phyloP scores from a whole-genome alignment of 768 basidiomycete genomes.

The Hypholoma fasciculare region DNA sequence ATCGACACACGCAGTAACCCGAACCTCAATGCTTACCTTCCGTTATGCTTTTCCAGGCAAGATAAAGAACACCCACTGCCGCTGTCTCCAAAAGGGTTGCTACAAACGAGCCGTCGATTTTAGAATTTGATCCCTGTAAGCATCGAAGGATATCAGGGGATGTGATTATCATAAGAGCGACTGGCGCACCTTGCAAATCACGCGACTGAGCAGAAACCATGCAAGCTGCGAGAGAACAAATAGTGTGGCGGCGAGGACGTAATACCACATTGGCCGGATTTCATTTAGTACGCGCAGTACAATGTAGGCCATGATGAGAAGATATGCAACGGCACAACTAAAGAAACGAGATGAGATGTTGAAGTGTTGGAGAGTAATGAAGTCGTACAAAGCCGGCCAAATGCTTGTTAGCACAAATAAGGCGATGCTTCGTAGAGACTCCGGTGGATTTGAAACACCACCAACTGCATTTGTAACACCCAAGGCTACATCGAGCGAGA shows the following conservation, averaged over 20 bases:
- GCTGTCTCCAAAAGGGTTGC: conserved; percentile 84
- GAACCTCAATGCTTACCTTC: conserved; percentile 57
- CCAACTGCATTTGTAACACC: conserved; percentile 63
- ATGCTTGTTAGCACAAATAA: conserved; percentile 68
- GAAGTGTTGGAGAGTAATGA: not conserved
- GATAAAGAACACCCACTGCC: conserved; percentile 63
- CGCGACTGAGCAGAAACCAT: conserved; percentile 77
- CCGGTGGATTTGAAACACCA: conserved; percentile 52
- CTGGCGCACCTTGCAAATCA: conserved; percentile 63
- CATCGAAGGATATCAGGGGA: not conserved
- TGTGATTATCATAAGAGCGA: not conserved
- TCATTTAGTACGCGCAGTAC: conserved; percentile 78
- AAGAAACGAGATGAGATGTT: not conserved
- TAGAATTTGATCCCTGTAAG: conserved; percentile 56
- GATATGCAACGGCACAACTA: conserved; percentile 58
- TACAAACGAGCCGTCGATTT: conserved; percentile 86
- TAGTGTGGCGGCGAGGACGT: conserved; percentile 67
- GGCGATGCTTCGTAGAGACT: conserved; percentile 61
- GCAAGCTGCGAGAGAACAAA: conserved; percentile 83
- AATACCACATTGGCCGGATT: conserved; percentile 77
- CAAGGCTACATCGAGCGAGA: conserved; percentile 80
- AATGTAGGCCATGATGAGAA: conserved; percentile 78
- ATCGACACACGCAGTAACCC: not conserved
- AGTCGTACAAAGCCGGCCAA: conserved; percentile 31
- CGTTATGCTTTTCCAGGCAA: conserved; percentile 88